Base-by-base conservation (phyloP, 192 early-diverging fungal genomes). In the Entomortierella parvispora region DNA sequence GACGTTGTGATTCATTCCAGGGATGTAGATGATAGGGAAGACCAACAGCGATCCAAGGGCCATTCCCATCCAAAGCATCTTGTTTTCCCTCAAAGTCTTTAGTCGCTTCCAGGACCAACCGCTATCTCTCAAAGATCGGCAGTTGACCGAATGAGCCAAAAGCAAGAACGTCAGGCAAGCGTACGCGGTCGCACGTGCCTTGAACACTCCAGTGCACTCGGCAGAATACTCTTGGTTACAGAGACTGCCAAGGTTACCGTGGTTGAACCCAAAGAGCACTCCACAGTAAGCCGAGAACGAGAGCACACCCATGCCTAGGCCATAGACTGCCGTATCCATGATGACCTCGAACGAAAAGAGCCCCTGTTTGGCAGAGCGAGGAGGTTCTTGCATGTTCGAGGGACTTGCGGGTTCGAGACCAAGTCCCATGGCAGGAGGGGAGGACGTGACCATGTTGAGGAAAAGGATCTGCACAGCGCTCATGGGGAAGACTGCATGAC, bases 381-480 rank as follows among this genome's bases (percentile, higher is more conserved):
- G 94, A 6, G 94, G 92, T 58, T 88, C 86, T 18, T 83, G 80
- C 92, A 93, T 94, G 58, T 88, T 88, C 25, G 88, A 82, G 1
- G 62, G 69, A 68, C 83, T 85, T 17, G 86, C 83, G 68, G 81
- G 83, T 65, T 94, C 92, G 20, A 89, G 80, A 50, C 93, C 92
- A 23, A 95, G 81, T 49, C 89, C 84, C 80, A 95, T 89, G 23
- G 93, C 92, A 5, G 90, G 87, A 23, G 93, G 93, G 26, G 93
- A 88, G 46, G 88, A 85, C 0, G 92, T 93, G 25, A 93, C 65
- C 61, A 95, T 71, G 70, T 94, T 94, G 71, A 92, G 84, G 76
- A 90, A 91, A 46, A 95, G 74, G 57, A 94, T 94, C 34, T 90
- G 90, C 15, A 93, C 86, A 0, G 93, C 90, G 6, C 90, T 88